Evolutionary conservation across 208 protist species (phyloP), one percentile per base, ranked within the genome.

Genomic region (Crithidia fasciculata): DNA sequence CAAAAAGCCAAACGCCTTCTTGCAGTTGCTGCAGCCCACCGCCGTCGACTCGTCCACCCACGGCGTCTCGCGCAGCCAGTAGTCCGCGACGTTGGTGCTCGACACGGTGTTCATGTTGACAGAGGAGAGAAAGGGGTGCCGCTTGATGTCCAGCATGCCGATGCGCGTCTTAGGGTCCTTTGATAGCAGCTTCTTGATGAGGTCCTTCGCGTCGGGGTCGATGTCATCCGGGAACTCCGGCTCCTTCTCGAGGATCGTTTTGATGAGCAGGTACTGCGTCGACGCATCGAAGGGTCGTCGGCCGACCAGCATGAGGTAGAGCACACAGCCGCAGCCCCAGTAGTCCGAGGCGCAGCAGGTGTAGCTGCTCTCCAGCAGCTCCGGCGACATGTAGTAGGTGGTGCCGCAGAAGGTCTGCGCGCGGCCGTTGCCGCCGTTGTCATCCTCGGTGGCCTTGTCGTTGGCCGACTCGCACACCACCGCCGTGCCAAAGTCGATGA

Each of bases 401-500:
- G 92, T 96, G 52, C 93, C 95, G 74, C 89, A 95, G 72, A 97
- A 96, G 13, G 92, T 95, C 67, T 95, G 86, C 4, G 90, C 92
- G 18, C 92, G 76, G 39, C 87, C 90, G 56, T 71, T 72, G 16
- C 80, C 80, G 59, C 74, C 65, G 55, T 63, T 68, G 19, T 92
- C 81, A 50, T 95, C 87, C 5, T 80, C 87, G 15, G 87, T 79
- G 5, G 92, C 79, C 67, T 85, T 79, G 56, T 92, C 89, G 60
- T 87, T 86, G 5, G 87, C 82, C 12, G 84, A 87, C 19, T 92
- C 83, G 61, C 84, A 92, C 44, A 89, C 81, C 12, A 97, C 89
- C 12, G 95, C 95, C 13, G 98, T 95, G 66, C 98, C 98, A 81
- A 99, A 99, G 78, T 99, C 98, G 54, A 98, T 98, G 12, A 99